phyloP scores from a whole-genome alignment of 768 basidiomycete species.

The Gloeophyllum trabeum region DNA sequence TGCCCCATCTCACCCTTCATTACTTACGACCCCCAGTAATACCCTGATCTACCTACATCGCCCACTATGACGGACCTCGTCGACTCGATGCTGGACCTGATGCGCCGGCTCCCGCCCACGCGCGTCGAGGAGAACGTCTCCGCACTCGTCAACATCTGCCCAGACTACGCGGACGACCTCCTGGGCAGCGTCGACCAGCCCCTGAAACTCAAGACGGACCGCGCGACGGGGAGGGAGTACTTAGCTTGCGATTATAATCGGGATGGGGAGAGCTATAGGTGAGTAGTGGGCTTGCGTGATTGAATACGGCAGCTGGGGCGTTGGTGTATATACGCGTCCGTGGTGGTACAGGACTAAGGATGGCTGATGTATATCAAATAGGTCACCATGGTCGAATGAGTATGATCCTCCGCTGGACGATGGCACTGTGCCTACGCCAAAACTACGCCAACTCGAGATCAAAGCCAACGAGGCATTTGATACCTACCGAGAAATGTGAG shows the following conservation, averaged over 20 bases:
- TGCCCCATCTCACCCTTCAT: neutral
- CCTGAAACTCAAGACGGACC: constrained; percentile 71
- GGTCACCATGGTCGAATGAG: constrained; percentile 97
- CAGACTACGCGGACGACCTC: constrained; percentile 92
- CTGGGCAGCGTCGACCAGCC: constrained; percentile 94
- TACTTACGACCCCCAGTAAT: neutral
- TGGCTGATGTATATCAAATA: too few relatives aligned
- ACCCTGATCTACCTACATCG: too few relatives aligned
- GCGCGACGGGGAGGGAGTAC: constrained; percentile 76
- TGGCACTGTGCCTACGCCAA: constrained; percentile 75
- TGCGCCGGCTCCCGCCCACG: constrained; percentile 91
- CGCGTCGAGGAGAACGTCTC: constrained; percentile 81
- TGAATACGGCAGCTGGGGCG: neutral
- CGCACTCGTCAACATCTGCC: constrained; percentile 70
- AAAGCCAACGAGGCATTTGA: constrained; percentile 95
- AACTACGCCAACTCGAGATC: constrained; percentile 85
- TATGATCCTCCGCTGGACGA: constrained; percentile 88
- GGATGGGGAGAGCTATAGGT: constrained; percentile 88
- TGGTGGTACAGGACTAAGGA: too few relatives aligned
- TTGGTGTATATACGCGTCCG: too few relatives aligned
- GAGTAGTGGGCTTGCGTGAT: constrained; percentile 14
- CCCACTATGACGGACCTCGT: constrained; percentile 64
- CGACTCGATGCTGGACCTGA: constrained; percentile 91
- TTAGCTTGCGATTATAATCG: constrained; percentile 91
- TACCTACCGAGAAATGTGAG: constrained; percentile 90